Evolutionary conservation across 441 rosid species (phyloP).

Genomic region (Pelargonium fulgidum): DNA sequence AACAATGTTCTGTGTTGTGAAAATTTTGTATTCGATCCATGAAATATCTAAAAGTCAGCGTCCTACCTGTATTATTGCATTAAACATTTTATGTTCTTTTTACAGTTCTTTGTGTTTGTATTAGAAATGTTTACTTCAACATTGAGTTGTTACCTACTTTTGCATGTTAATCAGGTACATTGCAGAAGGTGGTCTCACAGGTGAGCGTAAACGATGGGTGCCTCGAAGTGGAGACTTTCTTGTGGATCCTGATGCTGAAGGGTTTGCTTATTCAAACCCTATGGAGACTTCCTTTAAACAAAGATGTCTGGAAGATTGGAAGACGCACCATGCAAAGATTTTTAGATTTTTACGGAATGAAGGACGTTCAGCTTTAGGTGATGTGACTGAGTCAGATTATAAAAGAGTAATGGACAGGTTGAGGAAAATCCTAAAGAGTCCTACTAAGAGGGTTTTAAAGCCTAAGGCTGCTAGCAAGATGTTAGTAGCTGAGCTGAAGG

Average conservation of each 20-base stretch:
- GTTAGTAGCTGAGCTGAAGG: slow-evolving; percentile 85
- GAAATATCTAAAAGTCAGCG: background rate
- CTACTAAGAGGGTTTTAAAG: slow-evolving; percentile 66
- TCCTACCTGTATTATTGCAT: background rate
- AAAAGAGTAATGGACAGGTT: slow-evolving; percentile 66
- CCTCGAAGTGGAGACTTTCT: slow-evolving; percentile 92
- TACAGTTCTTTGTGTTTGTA: background rate
- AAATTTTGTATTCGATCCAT: slow-evolving; percentile 3
- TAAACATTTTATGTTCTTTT: background rate
- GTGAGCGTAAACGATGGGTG: slow-evolving; percentile 98
- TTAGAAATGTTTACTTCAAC: slow-evolving; percentile 10
- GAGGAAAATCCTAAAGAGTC: slow-evolving; percentile 69
- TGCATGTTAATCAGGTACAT: slow-evolving; percentile 49
- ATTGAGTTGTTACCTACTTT: slow-evolving; percentile 8
- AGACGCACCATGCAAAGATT: slow-evolving; percentile 64
- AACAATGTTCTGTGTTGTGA: background rate
- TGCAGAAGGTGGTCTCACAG: slow-evolving; percentile 93
- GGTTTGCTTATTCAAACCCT: slow-evolving; percentile 79
- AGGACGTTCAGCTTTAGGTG: slow-evolving; percentile 68
- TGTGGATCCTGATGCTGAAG: slow-evolving; percentile 84
- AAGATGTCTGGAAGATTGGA: slow-evolving; percentile 79
- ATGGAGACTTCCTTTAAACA: slow-evolving; percentile 85
- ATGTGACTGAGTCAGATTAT: slow-evolving; percentile 77
- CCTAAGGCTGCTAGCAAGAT: slow-evolving; percentile 99
- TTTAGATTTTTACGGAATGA: slow-evolving; percentile 62